Conservation (phyloP, 495 filamentous ascomycete genomes). For the Penicillium psychrofluorescens region DNA sequence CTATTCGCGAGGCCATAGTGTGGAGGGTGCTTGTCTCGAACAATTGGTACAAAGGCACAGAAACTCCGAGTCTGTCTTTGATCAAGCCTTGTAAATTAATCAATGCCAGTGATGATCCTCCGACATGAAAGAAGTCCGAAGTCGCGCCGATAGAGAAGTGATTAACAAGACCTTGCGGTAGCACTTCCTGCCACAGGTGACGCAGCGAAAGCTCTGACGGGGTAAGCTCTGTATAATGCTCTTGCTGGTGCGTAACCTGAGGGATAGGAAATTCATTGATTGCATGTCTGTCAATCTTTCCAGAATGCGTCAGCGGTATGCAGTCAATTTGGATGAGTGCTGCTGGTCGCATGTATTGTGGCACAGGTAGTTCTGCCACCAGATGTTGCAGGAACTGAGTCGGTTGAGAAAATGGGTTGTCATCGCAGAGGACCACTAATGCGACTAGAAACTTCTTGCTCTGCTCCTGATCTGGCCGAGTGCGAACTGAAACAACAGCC, state of each 20-base stretch:
- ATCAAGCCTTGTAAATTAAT: constrained; percentile 22
- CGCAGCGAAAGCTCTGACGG: constrained; percentile 9
- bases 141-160: constrained; percentile 6
- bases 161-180: constrained; percentile 7
- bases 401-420: background rate
- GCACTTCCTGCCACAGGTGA: constrained; percentile 18
- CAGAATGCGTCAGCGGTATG: constrained; percentile 31
- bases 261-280: constrained; percentile 15
- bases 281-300: constrained; percentile 35
- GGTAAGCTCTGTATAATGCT: background rate
- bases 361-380: constrained; percentile 21
- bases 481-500: constrained; percentile 10
- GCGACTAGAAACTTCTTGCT: constrained; percentile 8
- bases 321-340: constrained; percentile 24
- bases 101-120: constrained; percentile 30
- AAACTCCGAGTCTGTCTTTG: constrained; percentile 11
- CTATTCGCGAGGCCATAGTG: constrained; percentile 19
- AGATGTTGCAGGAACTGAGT: constrained; percentile 1
- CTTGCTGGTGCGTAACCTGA: background rate
- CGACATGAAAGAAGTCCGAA: constrained; percentile 32
- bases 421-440: constrained; percentile 7
- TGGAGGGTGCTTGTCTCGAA: constrained; percentile 27
- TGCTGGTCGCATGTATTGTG: constrained; percentile 41
- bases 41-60: constrained; percentile 20
- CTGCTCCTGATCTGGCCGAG: background rate